phyloP scores from a whole-genome alignment of 805 yeast genomes.

The Saturnispora silvae region DNA sequence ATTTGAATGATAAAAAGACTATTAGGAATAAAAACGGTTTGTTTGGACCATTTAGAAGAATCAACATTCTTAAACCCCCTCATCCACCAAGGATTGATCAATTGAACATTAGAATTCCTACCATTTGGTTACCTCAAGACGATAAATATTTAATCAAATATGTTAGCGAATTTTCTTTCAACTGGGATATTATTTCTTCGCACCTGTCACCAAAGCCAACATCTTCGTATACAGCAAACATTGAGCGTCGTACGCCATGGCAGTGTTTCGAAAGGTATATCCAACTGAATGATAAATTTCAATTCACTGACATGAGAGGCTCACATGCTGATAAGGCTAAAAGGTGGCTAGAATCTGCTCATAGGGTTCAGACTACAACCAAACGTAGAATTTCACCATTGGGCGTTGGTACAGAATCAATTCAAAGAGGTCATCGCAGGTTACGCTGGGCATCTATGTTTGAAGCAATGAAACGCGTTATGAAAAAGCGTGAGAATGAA shows the following conservation, averaged over 20 bases:
- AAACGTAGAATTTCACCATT: slow-evolving; percentile 83
- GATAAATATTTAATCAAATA: slow-evolving; percentile 70
- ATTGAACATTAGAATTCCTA: slow-evolving; percentile 76
- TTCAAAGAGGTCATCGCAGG: slow-evolving; percentile 85
- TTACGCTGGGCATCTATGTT: slow-evolving; percentile 95
- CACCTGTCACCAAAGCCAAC: slow-evolving; percentile 61
- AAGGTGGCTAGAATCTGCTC: slow-evolving; percentile 87
- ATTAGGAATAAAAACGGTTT: slow-evolving; percentile 43
- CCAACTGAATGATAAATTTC: slow-evolving; percentile 83
- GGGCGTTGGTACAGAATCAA: slow-evolving; percentile 88
- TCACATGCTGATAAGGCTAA: slow-evolving; percentile 74
- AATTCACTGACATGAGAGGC: slow-evolving; percentile 80
- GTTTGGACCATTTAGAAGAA: slow-evolving; percentile 46
- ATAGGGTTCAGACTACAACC: slow-evolving; percentile 77
- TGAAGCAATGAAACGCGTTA: slow-evolving; percentile 84
- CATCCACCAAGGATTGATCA: slow-evolving; percentile 79
- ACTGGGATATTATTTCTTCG: slow-evolving; percentile 87
- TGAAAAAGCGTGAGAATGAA: slow-evolving; percentile 77
- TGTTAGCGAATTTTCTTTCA: slow-evolving; percentile 78
- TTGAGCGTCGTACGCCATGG: slow-evolving; percentile 96
- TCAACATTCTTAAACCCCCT: slow-evolving; percentile 72
- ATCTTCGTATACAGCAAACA: slow-evolving; percentile 68
- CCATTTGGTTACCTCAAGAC: slow-evolving; percentile 94
- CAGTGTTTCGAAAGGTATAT: slow-evolving; percentile 95
- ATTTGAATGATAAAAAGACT: slow-evolving; percentile 31